phyloP scores from a whole-genome alignment of 305 asterid species.

The Galium porrigens region DNA sequence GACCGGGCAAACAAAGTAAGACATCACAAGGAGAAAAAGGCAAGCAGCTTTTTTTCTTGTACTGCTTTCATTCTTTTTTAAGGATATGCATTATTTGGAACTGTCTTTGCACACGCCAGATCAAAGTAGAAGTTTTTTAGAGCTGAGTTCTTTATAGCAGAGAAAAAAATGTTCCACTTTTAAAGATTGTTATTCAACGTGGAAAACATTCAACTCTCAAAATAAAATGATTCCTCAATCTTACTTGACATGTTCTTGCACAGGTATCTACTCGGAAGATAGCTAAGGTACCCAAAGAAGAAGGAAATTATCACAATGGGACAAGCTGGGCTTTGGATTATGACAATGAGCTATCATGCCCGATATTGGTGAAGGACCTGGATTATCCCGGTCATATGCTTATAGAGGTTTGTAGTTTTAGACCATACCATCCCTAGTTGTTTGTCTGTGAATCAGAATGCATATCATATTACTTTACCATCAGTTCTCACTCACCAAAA shows the following conservation, averaged over 20 bases:
- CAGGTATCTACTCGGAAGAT: conserved; percentile 33
- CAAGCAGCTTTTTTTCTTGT: conserved; percentile 14
- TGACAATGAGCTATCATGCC: conserved; percentile 50
- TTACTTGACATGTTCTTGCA: not conserved
- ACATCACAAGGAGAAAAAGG: conserved; percentile 38
- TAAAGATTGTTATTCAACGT: no score
- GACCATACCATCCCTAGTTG: not conserved
- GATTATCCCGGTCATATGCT: conserved; percentile 72
- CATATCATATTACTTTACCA: not conserved
- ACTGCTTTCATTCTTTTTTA: not conserved
- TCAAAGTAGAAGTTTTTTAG: no score
- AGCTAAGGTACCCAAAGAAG: conserved; percentile 24
- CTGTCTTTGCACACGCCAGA: not conserved
- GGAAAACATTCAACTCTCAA: no score
- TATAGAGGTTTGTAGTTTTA: conserved; percentile 44
- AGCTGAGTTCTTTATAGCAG: no score
- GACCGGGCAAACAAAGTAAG: conserved; percentile 60
- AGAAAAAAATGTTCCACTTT: no score
- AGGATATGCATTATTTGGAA: not conserved
- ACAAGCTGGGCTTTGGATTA: conserved; percentile 80
- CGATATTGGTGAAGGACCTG: conserved; percentile 72
- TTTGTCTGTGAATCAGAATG: not conserved
- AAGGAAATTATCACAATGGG: conserved; percentile 35
- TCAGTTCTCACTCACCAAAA: conserved; percentile 4
- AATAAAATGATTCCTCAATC: not conserved